A percentile compares a stretch with the other conserved stretches of the same genome.
phyloP scores from a whole-genome alignment of 2,329 filamentous ascomycete genomes.

The Coniochaeta prunicola region DNA sequence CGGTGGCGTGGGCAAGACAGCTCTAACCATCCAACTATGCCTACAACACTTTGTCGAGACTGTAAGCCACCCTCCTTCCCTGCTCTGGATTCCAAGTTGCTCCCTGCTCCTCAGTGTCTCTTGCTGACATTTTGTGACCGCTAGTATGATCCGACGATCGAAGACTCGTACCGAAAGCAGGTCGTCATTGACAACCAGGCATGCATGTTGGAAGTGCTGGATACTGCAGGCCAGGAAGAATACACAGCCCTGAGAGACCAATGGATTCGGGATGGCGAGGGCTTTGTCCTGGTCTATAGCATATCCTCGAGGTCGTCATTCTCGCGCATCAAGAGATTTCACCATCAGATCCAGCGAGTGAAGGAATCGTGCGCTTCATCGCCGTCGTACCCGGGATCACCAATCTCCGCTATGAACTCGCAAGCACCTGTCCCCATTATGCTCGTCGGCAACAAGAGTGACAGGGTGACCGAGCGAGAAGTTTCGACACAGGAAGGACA shows the following conservation, averaged over 20 bases:
- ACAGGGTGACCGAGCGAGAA: constrained; percentile 90
- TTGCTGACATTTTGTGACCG: constrained; percentile 5
- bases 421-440: constrained; percentile 82
- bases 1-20: constrained; percentile 90
- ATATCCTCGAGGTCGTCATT: constrained; percentile 97
- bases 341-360: constrained; percentile 93
- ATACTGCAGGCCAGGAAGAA: constrained; percentile 97
- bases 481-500: constrained; percentile 95
- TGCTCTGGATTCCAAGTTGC: not conserved
- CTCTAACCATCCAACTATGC: constrained; percentile 92
- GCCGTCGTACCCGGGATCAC: constrained; percentile 69
- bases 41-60: constrained; percentile 98
- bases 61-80: constrained; percentile 41
- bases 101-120: not conserved
- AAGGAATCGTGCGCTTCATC: constrained; percentile 82
- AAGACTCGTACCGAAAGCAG: constrained; percentile 83
- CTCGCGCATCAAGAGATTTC: constrained; percentile 87
- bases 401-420: constrained; percentile 51
- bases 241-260: constrained; percentile 95
- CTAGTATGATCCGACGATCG: constrained; percentile 80
- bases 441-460: constrained; percentile 98
- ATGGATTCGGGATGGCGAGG: constrained; percentile 97
- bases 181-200: constrained; percentile 91
- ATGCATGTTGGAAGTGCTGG: constrained; percentile 95
- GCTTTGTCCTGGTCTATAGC: constrained; percentile 96